Conservation (phyloP, 2,329 filamentous ascomycete species). For the Fusarium dlaminii region DNA sequence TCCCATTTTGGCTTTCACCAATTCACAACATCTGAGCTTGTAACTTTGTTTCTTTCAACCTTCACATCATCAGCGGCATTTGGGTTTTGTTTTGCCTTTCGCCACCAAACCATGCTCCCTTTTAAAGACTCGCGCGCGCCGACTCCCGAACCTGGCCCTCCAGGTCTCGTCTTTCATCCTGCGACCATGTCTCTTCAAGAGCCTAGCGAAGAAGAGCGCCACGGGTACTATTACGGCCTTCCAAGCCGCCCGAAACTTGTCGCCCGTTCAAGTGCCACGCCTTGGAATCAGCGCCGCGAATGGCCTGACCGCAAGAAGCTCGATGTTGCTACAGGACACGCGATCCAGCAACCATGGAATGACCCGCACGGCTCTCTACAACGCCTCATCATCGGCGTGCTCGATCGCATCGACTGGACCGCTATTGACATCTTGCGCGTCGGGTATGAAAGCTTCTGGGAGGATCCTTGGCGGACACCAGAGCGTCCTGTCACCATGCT, state of each 20-base stretch:
- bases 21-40: no score
- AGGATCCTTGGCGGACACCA: not conserved
- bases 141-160: no score
- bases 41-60: no score
- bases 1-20: no score
- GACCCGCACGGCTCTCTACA: not conserved
- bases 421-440: not conserved
- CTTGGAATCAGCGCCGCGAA: rapidly evolving
- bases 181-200: not conserved
- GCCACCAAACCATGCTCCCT: no score
- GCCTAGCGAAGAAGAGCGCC: not conserved
- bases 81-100: no score
- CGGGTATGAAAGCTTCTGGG: not conserved
- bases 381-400: not conserved
- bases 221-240: not conserved
- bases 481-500: not conserved
- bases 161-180: no score
- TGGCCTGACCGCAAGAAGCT: not conserved
- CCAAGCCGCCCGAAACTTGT: not conserved
- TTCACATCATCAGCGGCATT: no score
- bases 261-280: not conserved
- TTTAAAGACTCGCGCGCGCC: no score
- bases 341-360: not conserved
- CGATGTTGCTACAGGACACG: not conserved
- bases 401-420: not conserved